Evolutionary conservation across 192 early-diverging fungal genomes (phyloP), one percentile per base, ranked within the genome.

Genomic region (Spizellomyces sp.): DNA sequence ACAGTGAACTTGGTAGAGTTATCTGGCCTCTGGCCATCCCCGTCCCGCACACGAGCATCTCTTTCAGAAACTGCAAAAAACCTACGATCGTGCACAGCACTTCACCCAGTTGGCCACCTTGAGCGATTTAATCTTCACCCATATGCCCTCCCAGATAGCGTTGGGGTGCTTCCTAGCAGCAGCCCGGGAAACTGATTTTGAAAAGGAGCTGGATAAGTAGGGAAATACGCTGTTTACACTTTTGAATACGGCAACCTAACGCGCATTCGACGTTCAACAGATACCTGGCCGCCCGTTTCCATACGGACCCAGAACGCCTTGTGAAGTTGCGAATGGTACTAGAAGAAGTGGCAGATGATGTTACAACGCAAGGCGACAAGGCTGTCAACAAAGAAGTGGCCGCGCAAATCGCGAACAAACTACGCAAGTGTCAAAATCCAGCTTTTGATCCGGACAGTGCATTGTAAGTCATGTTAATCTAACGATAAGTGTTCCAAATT

Each of bases 61-160:
- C 14, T 67, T 75, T 52, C 22, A 76, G 41, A 63, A 69, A 6
- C 45, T 81, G 17, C 54, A 50, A n/a, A 54, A 54, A 15, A 55
- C 77, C 15, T 70, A 50, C 27, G 48, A 74, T 9, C 58, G 67
- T 0, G 75, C 81, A 4, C 27, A 69, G 36, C 63, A 77, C 54
- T 75, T 81, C 55, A 64, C 73, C 19, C 12, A 48, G 19, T 41
- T 52, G 4, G 75, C 82, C 36, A 60, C 70, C 48, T 61, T 62
- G 43, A 67, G 73, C 14, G 83, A 85, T 62, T 64, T 83, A 8
- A 47, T 27, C n/a, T 75, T 85, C 47, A 81, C 81, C 8, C 72
- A 78, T 52, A 68, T 59, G 66, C 78, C 81, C 1, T 77, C 81
- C 8, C 83, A 85, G 56, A 80, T 85, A 42, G 82, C 81, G 9